These are phyloP conservation scores for Celoporthe dispersa DNA, from an alignment of 2,329 filamentous ascomycete genomes.

Conservation along the genomic window DNA sequence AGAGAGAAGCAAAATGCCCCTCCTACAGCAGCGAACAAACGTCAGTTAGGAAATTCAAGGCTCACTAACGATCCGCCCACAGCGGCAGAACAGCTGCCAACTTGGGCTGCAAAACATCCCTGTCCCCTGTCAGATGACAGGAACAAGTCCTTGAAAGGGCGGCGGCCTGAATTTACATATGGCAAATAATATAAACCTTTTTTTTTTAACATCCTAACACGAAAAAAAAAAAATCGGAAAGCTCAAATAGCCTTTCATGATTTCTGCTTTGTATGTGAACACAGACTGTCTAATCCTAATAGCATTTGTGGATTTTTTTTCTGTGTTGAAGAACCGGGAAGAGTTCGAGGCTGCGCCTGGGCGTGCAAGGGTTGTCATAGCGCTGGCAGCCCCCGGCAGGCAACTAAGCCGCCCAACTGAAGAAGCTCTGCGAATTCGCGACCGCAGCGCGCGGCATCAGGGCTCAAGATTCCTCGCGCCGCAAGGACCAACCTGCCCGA, in stretches of 20 bases:
- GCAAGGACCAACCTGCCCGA: slow-evolving; percentile 12
- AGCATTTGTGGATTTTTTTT: neutral
- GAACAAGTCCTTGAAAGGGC: neutral
- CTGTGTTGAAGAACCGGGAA: neutral
- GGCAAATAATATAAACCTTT: neutral
- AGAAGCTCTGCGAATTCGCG: slow-evolving; percentile 17
- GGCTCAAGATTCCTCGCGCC: slow-evolving; percentile 4
- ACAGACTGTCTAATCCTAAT: neutral
- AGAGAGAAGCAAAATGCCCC: slow-evolving; percentile 25
- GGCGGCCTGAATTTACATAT: neutral
- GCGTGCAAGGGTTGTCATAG: slow-evolving; percentile 22
- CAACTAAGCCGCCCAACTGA: neutral
- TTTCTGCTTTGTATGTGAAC: neutral
- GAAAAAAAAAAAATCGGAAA: no score
- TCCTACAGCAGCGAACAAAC: slow-evolving; percentile 25
- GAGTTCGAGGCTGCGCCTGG: slow-evolving; percentile 1
- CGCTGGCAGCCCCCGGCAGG: slow-evolving; percentile 13
- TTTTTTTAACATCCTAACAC: no score
- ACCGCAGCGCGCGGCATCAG: slow-evolving; percentile 22
- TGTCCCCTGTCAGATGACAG: neutral
- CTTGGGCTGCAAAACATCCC: neutral
- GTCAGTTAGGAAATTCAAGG: slow-evolving; percentile 25
- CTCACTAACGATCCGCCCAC: slow-evolving; percentile 7
- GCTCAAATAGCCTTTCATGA: neutral
- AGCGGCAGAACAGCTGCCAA: slow-evolving; percentile 9